These are phyloP conservation scores for Xanthoconium separans DNA, from an alignment of 1,284 basidiomycete genomes.

Conservation along the genomic window DNA sequence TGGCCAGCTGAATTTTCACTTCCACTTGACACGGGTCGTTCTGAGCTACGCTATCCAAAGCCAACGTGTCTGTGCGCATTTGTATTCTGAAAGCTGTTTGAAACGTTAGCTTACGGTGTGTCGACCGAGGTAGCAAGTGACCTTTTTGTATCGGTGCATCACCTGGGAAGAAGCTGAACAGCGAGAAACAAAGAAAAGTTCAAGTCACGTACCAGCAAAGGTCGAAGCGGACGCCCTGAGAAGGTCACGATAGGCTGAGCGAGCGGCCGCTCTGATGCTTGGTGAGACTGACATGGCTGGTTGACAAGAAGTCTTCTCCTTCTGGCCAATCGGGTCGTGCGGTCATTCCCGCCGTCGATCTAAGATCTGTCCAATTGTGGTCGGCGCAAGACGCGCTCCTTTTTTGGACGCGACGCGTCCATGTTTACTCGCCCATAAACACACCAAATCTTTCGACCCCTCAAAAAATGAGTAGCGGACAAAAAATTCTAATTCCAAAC, in stretches of 20 bases:
- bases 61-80: conserved; percentile 50
- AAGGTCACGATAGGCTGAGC: conserved; percentile 69
- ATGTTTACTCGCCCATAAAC: conserved; percentile 25
- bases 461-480: conserved; percentile 31
- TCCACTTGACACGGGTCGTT: conserved; percentile 50
- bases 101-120: conserved; percentile 4
- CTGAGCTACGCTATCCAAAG: conserved; percentile 41
- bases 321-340: conserved; percentile 18
- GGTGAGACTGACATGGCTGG: conserved; percentile 44
- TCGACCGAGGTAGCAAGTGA: conserved; percentile 22
- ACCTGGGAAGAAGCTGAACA: conserved; percentile 36
- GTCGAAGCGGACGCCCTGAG: conserved; percentile 64
- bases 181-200: not conserved
- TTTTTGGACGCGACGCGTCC: conserved; percentile 38
- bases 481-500: conserved; percentile 27
- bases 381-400: conserved; percentile 44
- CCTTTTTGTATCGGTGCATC: conserved; percentile 56
- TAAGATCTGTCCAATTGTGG: conserved; percentile 29
- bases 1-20: conserved; percentile 53
- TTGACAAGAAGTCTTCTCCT: not conserved
- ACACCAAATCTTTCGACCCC: conserved; percentile 36
- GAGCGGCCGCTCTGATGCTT: conserved; percentile 51
- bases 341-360: conserved; percentile 25
- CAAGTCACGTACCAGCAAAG: conserved; percentile 51
- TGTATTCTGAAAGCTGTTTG: conserved; percentile 64